Base-by-base conservation (phyloP, 768 basidiomycete genomes). In the Solioccasus polychromus region DNA sequence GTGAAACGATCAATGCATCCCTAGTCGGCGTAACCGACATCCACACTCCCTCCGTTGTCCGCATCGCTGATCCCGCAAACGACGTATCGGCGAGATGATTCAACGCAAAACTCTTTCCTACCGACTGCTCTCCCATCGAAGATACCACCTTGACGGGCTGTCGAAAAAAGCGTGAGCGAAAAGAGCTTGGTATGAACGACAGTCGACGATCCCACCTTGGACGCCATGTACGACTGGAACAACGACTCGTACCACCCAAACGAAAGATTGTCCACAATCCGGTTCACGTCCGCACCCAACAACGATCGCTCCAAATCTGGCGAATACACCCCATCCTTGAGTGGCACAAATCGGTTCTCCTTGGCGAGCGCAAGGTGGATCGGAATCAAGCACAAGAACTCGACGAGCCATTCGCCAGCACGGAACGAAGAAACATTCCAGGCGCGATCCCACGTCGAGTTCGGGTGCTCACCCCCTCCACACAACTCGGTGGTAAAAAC, bases 11-110 rank as follows among this genome's bases (percentile, higher is more conserved):
- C 9, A 83, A 54, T 0, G 61, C 61, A 19, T 79, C 74, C 37
- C 74, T 65, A 0, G 80, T 82, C 0, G 82, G 82, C 2, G 81
- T 80, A 8, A 79, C 77, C 1, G 80, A 82, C 74, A 83, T 76
- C 82, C 81, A 83, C 2, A 82, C 78, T 5, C 81, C 80, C 64
- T 81, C 78, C 55, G 78, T 83, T 8, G 80, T 82, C n/a, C 78
- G 66, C 79, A 83, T 81, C 0, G 81, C 82, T 8, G 74, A 78
- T 1, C 82, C 82, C 8, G 79, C 79, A 52, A 84, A 83, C 1
- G 82, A 83, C 0, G 80, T 80, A 52, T 83, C 82, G 1, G 71
- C 73, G 5, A 84, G 66, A 50, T 83, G 82, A 41, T 83, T 82
- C 29, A 83, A 57, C 0, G 75, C 65, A 42, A 73, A 83, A 41